Evolutionary conservation across 768 basidiomycete genomes (phyloP), one percentile per base, ranked within the genome.

Genomic region (Coprinopsis sp.): DNA sequence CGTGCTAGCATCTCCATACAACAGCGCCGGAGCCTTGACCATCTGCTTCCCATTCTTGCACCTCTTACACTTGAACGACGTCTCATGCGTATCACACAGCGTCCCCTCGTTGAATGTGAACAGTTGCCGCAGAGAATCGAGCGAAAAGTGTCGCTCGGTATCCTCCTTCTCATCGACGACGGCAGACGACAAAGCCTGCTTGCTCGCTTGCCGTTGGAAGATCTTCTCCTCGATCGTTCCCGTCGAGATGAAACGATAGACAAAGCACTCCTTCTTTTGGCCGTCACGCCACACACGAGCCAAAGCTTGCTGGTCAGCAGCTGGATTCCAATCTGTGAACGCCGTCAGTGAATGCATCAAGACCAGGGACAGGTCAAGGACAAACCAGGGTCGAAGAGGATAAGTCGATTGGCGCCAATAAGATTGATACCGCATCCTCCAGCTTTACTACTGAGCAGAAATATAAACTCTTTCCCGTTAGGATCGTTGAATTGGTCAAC

Each of bases 231-330:
- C 94, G 51, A 98, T 96, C 1, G 94, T 96, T 2, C 94, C 95
- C 0, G 93, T 92, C 4, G 91, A 87, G 54, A 97, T 94, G 66
- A 98, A 99, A 19, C 95, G 90, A 64, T 98, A 99, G 3, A 98
- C 95, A 55, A 99, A 99, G 59, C 95, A 99, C 68, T 96, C 94
- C 79, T 98, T 98, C 81, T 96, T 99, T 65, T 98, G 95, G 0
- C 95, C 95, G 59, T 99, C 95, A 69, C 95, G 88, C 95, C 95
- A 99, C 7, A 99, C 95, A 62, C 95, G 91, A 34, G 95, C 95
- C 4, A 99, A 75, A 6, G 95, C 95, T 63, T 99, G 95, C 62
- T 98, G 96, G 65, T 99, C 95, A 22, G 94, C 91, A 8, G 95
- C 95, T 21, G 94, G 94, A 58, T 97, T 97, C 94, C 94, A 97